Evolutionary conservation across 2,329 filamentous ascomycete genomes (phyloP).

Genomic region (Tolypocladium guangdongense): DNA sequence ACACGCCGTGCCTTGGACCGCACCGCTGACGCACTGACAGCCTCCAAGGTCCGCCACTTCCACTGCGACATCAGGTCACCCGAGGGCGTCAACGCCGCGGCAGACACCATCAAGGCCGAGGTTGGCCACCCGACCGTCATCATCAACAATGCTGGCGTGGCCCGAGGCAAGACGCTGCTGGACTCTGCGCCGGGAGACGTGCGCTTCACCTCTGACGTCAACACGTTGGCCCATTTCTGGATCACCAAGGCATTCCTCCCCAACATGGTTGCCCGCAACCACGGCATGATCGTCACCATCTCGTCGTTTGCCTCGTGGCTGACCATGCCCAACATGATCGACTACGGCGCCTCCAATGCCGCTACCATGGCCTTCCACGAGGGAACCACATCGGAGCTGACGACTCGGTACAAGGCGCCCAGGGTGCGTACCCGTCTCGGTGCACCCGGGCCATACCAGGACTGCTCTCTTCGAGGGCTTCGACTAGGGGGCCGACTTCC

Average conservation of each 20-base stretch:
- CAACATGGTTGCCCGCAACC: conserved; percentile 48
- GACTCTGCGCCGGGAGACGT: conserved; percentile 45
- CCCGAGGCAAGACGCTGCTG: conserved; percentile 50
- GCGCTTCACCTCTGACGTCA: conserved; percentile 60
- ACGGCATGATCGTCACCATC: conserved; percentile 64
- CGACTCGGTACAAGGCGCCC: conserved; percentile 48
- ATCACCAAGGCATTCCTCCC: conserved; percentile 58
- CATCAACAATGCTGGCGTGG: conserved; percentile 62
- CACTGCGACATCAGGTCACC: conserved; percentile 58
- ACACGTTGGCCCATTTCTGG: conserved; percentile 57
- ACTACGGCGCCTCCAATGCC: conserved; percentile 58
- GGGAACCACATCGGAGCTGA: conserved; percentile 47
- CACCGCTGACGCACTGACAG: conserved; percentile 8
- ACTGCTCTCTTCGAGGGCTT: conserved; percentile 32
- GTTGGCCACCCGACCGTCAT: conserved; percentile 58
- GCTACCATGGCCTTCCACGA: conserved; percentile 59
- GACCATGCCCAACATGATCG: conserved; percentile 50
- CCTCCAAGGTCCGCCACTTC: conserved; percentile 52
- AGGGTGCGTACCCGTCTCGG: conserved; percentile 55
- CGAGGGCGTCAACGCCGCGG: conserved; percentile 38
- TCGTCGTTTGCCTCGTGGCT: conserved; percentile 53
- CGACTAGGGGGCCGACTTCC: conserved; percentile 37
- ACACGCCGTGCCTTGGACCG: not conserved
- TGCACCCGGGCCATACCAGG: conserved; percentile 40
- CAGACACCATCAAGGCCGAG: conserved; percentile 37